phyloP scores from a whole-genome alignment of 352 stramenopile species.

The Pythium graminicola region DNA sequence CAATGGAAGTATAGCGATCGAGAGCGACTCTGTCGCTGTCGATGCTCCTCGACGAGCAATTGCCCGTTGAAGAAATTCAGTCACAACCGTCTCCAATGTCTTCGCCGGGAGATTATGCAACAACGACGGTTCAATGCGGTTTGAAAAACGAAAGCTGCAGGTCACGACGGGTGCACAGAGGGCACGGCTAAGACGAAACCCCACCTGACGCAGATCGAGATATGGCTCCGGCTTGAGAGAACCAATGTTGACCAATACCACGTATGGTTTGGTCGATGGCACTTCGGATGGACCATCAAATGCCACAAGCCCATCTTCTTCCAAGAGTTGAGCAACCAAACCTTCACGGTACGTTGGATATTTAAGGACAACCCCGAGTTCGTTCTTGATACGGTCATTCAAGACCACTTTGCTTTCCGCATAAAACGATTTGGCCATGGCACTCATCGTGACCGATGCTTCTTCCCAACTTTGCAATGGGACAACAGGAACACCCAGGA shows the following conservation, averaged over 20 bases:
- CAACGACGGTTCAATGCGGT: conserved; percentile 49
- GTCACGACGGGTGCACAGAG: conserved; percentile 49
- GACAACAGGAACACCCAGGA: conserved; percentile 47
- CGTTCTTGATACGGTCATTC: conserved; percentile 67
- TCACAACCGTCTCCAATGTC: conserved; percentile 57
- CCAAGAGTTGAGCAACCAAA: conserved; percentile 64
- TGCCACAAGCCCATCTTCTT: conserved; percentile 43
- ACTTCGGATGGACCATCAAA: conserved; percentile 1
- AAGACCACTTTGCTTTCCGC: conserved; percentile 75
- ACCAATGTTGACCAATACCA: conserved; percentile 71
- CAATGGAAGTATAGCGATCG: conserved; percentile 63
- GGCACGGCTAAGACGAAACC: conserved; percentile 55
- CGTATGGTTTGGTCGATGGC: conserved; percentile 19
- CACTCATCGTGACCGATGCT: conserved; percentile 64
- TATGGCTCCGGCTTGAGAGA: conserved; percentile 63
- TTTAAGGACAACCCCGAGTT: conserved; percentile 59
- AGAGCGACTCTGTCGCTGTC: background rate
- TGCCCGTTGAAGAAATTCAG: conserved; percentile 31
- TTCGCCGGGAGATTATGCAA: conserved; percentile 61
- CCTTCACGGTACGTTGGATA: conserved; percentile 83
- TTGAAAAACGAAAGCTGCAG: conserved; percentile 73
- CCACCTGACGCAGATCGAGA: conserved; percentile 65
- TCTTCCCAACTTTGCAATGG: conserved; percentile 66
- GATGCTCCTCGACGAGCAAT: conserved; percentile 6
- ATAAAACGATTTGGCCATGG: conserved; percentile 85